Evolutionary conservation across 1,284 basidiomycete species (phyloP).

Genomic region (Puccinia polysora): DNA sequence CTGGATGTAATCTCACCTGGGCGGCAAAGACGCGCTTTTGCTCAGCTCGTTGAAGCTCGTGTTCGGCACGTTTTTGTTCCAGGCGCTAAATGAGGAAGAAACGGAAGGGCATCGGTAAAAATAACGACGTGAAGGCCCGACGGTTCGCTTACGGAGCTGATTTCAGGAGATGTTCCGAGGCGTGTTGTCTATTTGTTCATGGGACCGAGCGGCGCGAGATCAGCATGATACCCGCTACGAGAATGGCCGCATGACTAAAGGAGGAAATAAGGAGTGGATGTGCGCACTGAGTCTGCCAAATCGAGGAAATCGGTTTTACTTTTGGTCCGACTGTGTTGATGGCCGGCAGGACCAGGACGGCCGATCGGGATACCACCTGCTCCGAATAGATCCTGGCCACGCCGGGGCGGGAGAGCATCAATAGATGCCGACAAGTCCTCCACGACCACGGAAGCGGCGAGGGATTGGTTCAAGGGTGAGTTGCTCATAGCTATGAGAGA

Average conservation of each 20-base stretch:
- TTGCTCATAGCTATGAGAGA: constrained; percentile 29
- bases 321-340: constrained; percentile 44
- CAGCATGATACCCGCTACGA: not conserved
- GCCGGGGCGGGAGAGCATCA: constrained; percentile 38
- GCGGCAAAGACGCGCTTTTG: constrained; percentile 88
- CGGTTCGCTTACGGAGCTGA: constrained; percentile 23
- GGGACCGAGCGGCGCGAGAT: not conserved
- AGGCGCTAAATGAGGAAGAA: constrained; percentile 63
- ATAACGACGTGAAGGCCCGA: not conserved
- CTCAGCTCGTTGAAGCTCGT: constrained; percentile 73
- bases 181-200: constrained; percentile 23
- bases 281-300: constrained; percentile 76
- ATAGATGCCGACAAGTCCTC: constrained; percentile 42
- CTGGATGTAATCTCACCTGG: constrained; percentile 80
- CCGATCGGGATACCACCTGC: constrained; percentile 29
- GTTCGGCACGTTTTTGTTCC: constrained; percentile 81
- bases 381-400: constrained; percentile 36
- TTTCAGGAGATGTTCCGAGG: constrained; percentile 37
- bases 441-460: not conserved
- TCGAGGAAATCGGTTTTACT: constrained; percentile 68
- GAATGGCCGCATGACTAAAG: not conserved
- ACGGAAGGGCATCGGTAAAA: not conserved
- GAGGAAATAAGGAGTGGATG: not conserved
- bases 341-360: constrained; percentile 20
- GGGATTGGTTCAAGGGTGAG: constrained; percentile 11